These are phyloP conservation scores for Candida anglica DNA, from an alignment of 805 yeast genomes.

Conservation along the genomic window DNA sequence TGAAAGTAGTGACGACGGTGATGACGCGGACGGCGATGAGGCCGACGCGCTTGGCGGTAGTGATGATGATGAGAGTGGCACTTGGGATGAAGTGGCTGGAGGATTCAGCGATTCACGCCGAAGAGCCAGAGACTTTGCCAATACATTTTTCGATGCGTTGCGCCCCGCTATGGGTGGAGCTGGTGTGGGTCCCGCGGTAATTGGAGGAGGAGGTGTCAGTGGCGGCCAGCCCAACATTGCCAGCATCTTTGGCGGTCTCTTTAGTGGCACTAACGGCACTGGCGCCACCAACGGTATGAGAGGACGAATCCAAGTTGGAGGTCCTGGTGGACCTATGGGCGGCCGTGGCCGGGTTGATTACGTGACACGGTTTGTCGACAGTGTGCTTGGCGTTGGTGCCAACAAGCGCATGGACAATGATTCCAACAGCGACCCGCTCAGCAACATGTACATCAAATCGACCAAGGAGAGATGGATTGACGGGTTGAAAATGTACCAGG, in stretches of 20 bases:
- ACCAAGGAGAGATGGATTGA: constrained; percentile 71
- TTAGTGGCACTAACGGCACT: constrained; percentile 21
- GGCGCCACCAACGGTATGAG: too few species aligned
- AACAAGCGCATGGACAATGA: too few species aligned
- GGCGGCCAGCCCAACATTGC: constrained; percentile 1
- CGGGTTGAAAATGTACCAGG: constrained; percentile 47
- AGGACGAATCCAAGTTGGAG: constrained; percentile 20
- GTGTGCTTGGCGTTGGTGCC: constrained; percentile 13
- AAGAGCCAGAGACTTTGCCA: constrained; percentile 18
- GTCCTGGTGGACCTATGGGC: constrained; percentile 2
- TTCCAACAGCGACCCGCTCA: constrained; percentile 12
- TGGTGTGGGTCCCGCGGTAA: too few species aligned
- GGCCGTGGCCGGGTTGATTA: neutral
- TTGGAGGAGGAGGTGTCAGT: constrained; percentile 8
- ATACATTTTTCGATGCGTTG: constrained; percentile 22
- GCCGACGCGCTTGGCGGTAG: constrained; percentile 5
- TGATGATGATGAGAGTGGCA: constrained; percentile 13
- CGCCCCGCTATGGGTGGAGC: constrained; percentile 18
- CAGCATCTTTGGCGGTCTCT: constrained; percentile 4
- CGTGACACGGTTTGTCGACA: constrained; percentile 19
- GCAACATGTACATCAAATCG: constrained; percentile 33
- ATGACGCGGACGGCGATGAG: constrained; percentile 12
- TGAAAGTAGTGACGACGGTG: constrained; percentile 11
- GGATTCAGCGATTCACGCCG: constrained; percentile 9
- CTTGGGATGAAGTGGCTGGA: constrained; percentile 19